phyloP scores from a whole-genome alignment of 495 filamentous ascomycete genomes.

The Copromyces sp. region DNA sequence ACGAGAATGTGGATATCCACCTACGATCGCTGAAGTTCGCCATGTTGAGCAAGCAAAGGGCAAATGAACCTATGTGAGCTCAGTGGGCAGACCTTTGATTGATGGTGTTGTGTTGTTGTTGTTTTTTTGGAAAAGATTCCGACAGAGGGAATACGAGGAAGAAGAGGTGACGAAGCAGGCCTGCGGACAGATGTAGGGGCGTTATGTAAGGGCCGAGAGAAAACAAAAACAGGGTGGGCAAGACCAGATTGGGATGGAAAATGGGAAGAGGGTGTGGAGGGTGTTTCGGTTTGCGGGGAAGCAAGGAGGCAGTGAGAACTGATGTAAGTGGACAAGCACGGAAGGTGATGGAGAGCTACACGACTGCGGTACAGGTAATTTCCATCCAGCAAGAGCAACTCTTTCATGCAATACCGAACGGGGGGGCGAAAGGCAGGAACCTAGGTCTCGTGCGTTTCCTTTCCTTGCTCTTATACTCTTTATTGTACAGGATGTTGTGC shows the following conservation, averaged over 20 bases:
- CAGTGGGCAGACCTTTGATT: neutral
- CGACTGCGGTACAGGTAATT: neutral
- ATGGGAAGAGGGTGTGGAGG: neutral
- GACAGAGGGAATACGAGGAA: neutral
- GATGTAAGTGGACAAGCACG: neutral
- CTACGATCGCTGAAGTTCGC: constrained; percentile 5
- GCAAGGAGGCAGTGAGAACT: neutral
- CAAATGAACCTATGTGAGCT: neutral
- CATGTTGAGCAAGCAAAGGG: neutral
- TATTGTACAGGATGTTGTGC: neutral
- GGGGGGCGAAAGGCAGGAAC: neutral
- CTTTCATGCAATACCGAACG: neutral
- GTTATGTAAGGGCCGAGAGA: neutral
- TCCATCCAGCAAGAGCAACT: neutral
- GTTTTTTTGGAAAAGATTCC: neutral
- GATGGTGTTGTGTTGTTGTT: neutral
- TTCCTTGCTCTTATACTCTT: neutral
- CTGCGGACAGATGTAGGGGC: neutral
- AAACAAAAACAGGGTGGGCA: neutral
- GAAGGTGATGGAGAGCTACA: neutral
- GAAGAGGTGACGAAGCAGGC: neutral
- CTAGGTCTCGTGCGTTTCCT: neutral
- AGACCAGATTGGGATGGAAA: neutral
- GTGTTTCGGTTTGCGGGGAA: neutral
- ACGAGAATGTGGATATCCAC: neutral